Evolutionary conservation across 1,139 yeast genomes (phyloP).

Genomic region (Yamadazyma membranifaciens): DNA sequence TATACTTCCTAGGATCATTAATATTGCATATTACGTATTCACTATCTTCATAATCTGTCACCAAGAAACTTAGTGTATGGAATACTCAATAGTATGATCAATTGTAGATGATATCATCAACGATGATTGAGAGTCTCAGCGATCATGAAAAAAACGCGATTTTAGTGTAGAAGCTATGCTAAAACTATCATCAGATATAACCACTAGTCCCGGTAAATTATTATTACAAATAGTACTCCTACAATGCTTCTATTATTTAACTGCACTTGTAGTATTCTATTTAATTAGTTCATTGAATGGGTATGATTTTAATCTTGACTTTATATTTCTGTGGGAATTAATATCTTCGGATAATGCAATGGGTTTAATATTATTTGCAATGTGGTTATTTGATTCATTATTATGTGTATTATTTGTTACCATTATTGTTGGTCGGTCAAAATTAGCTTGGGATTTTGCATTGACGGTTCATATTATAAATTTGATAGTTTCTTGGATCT

Average conservation of each 20-base stretch:
- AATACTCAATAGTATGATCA: no score
- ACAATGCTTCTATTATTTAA: slow-evolving; percentile 64
- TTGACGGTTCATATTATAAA: slow-evolving; percentile 83
- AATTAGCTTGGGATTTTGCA: slow-evolving; percentile 95
- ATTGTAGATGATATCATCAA: neutral
- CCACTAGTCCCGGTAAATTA: slow-evolving; percentile 37
- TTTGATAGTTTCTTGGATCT: slow-evolving; percentile 65
- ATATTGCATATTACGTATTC: no score
- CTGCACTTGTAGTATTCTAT: slow-evolving; percentile 59
- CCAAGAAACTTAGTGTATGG: no score
- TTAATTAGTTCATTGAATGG: slow-evolving; percentile 61
- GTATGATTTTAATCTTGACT: slow-evolving; percentile 56
- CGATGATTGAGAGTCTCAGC: no score
- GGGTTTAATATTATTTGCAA: slow-evolving; percentile 68
- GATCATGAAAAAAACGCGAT: neutral
- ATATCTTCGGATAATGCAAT: slow-evolving; percentile 74
- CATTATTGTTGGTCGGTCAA: slow-evolving; percentile 84
- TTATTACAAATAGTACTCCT: slow-evolving; percentile 58
- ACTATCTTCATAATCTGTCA: no score
- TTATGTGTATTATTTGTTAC: slow-evolving; percentile 81
- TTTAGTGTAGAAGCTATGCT: neutral
- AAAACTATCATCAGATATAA: slow-evolving; percentile 7
- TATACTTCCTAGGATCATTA: no score
- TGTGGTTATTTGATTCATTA: slow-evolving; percentile 82
- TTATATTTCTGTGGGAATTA: slow-evolving; percentile 83